These are phyloP conservation scores for Yamadazyma ubonensis DNA, from an alignment of 805 yeast species.

Conservation along the genomic window DNA sequence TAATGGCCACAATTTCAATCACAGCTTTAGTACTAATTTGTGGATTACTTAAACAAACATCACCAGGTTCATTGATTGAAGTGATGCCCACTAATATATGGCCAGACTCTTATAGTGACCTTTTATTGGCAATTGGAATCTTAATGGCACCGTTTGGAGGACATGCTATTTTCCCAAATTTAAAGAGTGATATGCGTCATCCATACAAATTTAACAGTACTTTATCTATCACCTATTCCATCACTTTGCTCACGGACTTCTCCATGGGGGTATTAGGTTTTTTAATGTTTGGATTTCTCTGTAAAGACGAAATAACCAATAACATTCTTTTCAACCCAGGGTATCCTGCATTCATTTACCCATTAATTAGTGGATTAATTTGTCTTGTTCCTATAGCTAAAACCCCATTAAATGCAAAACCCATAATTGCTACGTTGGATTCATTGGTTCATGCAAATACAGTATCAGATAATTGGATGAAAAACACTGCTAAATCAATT, in stretches of 20 bases:
- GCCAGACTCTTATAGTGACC: constrained; percentile 54
- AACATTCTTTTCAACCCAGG: constrained; percentile 46
- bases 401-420: constrained; percentile 79
- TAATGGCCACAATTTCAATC: constrained; percentile 44
- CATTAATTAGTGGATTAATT: constrained; percentile 61
- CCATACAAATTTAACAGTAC: constrained; percentile 58
- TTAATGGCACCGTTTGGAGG: constrained; percentile 82
- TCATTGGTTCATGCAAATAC: constrained; percentile 40
- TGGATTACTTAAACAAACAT: constrained; percentile 56
- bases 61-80: constrained; percentile 73
- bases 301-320: constrained; percentile 54
- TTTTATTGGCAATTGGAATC: constrained; percentile 61
- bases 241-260: constrained; percentile 59
- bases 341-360: constrained; percentile 48
- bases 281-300: constrained; percentile 52
- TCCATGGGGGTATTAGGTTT: constrained; percentile 67
- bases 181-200: constrained; percentile 72
- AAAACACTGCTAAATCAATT: constrained; percentile 9
- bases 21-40: constrained; percentile 57
- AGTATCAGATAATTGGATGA: constrained; percentile 13
- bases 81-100: constrained; percentile 66
- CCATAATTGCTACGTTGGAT: constrained; percentile 72
- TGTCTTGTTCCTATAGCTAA: constrained; percentile 84
- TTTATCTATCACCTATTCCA: constrained; percentile 55
- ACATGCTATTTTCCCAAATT: constrained; percentile 78